Conservation (phyloP, 768 basidiomycete genomes). For the Suillus brevipes region DNA sequence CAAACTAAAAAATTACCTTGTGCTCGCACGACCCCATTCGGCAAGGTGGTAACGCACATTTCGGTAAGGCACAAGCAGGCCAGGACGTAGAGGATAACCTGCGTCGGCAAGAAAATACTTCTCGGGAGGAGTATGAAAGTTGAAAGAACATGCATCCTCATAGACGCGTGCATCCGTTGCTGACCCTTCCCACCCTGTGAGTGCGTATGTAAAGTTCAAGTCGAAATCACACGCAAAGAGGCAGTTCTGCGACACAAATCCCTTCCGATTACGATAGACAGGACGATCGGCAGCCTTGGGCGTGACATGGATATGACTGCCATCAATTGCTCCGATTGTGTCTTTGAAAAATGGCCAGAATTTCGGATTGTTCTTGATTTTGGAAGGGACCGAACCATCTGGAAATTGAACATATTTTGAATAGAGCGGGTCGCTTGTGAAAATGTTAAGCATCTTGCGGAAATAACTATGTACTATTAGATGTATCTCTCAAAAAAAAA, state of each 20-base stretch:
- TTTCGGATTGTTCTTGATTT: conserved; percentile 27
- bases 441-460: conserved; percentile 4
- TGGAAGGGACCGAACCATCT: conserved; percentile 5
- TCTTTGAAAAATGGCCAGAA: conserved; percentile 6
- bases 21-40: background rate
- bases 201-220: conserved; percentile 15
- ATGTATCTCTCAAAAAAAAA: conserved; percentile 28
- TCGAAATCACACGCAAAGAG: conserved; percentile 17
- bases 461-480: background rate
- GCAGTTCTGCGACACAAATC: conserved; percentile 13
- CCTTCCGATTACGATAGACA: conserved; percentile 16
- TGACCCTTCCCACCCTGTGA: conserved; percentile 21
- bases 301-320: conserved; percentile 11
- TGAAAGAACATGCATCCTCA: conserved; percentile 3
- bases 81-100: conserved; percentile 16
- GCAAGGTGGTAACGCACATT: background rate
- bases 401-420: conserved; percentile 21
- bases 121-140: conserved; percentile 7
- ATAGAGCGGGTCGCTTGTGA: conserved; percentile 27
- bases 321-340: conserved; percentile 37
- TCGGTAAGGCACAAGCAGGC: conserved; percentile 32
- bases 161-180: conserved; percentile 14
- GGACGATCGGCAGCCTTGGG: background rate
- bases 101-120: conserved; percentile 16
- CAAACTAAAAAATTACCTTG: too few relatives aligned